Evolutionary conservation across 2,329 filamentous ascomycete genomes (phyloP), one percentile per base, ranked within the genome.

Genomic region (Claviceps africana): DNA sequence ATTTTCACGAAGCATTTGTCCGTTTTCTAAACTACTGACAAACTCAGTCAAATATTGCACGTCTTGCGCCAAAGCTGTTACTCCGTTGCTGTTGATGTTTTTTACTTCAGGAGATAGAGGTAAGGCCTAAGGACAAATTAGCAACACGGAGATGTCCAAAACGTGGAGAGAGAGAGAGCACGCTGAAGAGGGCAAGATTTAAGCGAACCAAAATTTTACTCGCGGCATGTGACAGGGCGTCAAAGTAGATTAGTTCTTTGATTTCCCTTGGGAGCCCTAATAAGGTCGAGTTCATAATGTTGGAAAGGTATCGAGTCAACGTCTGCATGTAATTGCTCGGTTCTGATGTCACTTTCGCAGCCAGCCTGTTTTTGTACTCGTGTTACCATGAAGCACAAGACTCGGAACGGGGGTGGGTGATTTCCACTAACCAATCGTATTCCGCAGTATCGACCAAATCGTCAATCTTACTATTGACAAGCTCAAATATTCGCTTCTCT

Each of bases 391-490:
- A 45, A 37, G 15, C 9, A 37, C 17, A 13, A 30, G 8, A 25
- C 10, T 15, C 9, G n/a, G n/a, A n/a, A n/a, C 13, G 33, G 6
- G 15, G 33, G 33, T 1, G 11, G 31, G 6, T 2, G 57, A 70
- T 51, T 69, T 17, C 31, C 37, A 25, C 53, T 45, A 9, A 82
- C 85, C 93, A 98, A 66, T 97, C 88, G 64, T 98, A 98, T 68
- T 98, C 93, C 33, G 93, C 91, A 0, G 90, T 97, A 61, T 96
- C 91, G 51, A 98, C 86, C 11, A 98, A 78, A 64, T 98, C 93
- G 63, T 97, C 91, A 60, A 98, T 97, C 72, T 98, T 98, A 53
- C 87, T 94, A 70, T 98, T 97, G 56, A 98, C 93, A 0, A 98
- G 78, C 69, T 98, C 94, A 63, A 98, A 98, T 53, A 98, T 97